Evolutionary conservation across 2,329 filamentous ascomycete genomes (phyloP), one percentile per base, ranked within the genome.

Genomic region (Pseudogymnoascus sp.): DNA sequence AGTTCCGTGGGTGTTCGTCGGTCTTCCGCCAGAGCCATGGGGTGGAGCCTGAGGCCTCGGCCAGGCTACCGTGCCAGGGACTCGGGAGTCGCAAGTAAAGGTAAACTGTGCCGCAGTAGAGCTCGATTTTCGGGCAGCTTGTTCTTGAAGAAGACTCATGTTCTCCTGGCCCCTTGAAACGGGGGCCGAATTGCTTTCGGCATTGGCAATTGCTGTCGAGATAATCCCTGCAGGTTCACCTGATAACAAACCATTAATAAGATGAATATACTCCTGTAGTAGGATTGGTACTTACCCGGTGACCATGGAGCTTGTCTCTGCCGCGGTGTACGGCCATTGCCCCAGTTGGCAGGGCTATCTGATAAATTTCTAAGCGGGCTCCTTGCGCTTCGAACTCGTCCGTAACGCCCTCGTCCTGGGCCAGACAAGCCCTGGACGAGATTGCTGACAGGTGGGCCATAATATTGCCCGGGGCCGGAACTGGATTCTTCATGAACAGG

Each of bases 51-150:
- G 68, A 25, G 70, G 64, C 72, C 87, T 85, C 48, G 90, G 90
- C 87, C 90, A 91, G 62, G 87, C 86, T 74, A 92, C 84, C 64
- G 89, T 86, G 65, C 89, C 91, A 0, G 90, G 88, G 39, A 92
- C 91, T 73, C 95, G 92, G 1, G 93, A 93, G 71, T 96, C 90
- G 76, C 92, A 97, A 11, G 92, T 96, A 73, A 99, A 99, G 8
- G 95, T 99, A 75, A 99, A 99, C 71, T 97, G 92, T 0, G 90
- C 89, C 64, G 92, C 91, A 5, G 88, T 85, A 4, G 90, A 86
- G 37, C 83, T 86, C 3, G 83, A 74, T 71, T 85, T 88, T 65
- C 80, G 80, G 5, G 80, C 76, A 16, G 83, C 79, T 74, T 89
- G 86, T 73, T 91, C 89, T 64, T 91, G 87, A 60, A 96, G 78